Evolutionary conservation across 176 grass and related monocot genomes (phyloP).

Genomic region (Musa beccarii): DNA sequence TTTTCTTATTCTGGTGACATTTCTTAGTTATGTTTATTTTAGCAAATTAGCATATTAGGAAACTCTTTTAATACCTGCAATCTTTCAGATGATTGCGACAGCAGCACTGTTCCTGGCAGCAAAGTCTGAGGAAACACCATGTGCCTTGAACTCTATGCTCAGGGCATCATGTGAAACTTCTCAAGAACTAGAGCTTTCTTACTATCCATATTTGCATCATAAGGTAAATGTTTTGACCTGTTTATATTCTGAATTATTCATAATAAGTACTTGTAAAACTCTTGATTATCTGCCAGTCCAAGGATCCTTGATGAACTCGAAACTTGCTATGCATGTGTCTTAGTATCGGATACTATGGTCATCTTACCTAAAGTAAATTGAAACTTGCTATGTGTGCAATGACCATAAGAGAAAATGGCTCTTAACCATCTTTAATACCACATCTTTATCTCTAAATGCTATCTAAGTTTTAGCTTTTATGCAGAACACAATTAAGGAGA

Average conservation of each 20-base stretch:
- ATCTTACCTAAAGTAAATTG: no score
- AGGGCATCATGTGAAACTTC: slow-evolving; percentile 75
- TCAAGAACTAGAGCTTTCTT: slow-evolving; percentile 50
- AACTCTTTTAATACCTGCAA: not conserved
- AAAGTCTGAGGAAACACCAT: slow-evolving; percentile 72
- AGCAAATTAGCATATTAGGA: not conserved
- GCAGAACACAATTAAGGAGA: no score
- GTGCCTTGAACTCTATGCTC: slow-evolving; percentile 66
- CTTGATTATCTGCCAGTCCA: not conserved
- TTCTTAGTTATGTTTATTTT: not conserved
- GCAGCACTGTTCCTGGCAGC: slow-evolving; percentile 67
- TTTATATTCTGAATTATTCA: not conserved
- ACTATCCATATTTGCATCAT: slow-evolving; percentile 41
- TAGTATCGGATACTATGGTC: no score
- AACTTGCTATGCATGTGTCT: not conserved
- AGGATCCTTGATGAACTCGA: not conserved
- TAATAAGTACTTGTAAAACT: no score
- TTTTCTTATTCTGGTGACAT: not conserved
- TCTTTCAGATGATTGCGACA: slow-evolving; percentile 60
- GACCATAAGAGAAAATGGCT: not conserved
- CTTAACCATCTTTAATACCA: not conserved
- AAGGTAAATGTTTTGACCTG: slow-evolving; percentile 37
- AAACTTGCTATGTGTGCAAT: no score
- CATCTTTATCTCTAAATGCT: not conserved
- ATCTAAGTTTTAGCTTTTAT: no score